These are phyloP conservation scores for Cadophora malorum DNA, from an alignment of 2,329 filamentous ascomycete genomes.

Conservation along the genomic window DNA sequence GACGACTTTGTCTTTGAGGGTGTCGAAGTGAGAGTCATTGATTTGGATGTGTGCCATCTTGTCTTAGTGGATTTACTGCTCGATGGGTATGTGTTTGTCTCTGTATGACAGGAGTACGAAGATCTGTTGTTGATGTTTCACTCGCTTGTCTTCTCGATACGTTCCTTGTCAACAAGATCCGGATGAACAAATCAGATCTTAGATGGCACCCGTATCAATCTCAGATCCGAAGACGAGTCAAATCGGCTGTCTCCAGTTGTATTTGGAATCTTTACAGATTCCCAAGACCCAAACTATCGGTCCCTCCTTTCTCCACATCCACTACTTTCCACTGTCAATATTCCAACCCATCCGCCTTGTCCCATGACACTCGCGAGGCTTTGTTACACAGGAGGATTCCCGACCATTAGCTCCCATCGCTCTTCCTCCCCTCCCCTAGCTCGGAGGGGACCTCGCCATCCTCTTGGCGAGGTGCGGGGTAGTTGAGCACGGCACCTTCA, in stretches of 20 bases:
- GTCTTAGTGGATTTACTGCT: no score
- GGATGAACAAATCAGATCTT: no score
- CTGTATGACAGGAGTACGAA: no score
- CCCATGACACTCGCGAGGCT: not conserved
- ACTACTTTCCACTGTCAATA: not conserved
- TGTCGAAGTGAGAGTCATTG: constrained; percentile 20
- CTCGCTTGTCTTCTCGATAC: no score
- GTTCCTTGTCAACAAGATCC: no score
- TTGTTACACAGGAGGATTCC: constrained; percentile 5
- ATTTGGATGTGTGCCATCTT: constrained; percentile 27
- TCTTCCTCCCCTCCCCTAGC: not conserved
- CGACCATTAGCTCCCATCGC: not conserved
- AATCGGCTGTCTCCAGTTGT: no score
- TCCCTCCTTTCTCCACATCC: not conserved
- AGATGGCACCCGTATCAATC: no score
- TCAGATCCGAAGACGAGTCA: no score
- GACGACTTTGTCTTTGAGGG: constrained; percentile 31
- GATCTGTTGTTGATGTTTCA: no score
- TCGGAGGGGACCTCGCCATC: no score
- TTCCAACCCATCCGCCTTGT: not conserved
- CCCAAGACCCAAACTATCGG: not conserved
- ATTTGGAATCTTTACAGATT: no score
- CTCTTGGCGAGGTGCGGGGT: constrained; percentile 1
- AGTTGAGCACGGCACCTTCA: not conserved
- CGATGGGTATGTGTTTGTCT: no score